These are phyloP conservation scores for Medicago lupulina DNA, from an alignment of 306 rosid species.

Conservation along the genomic window DNA sequence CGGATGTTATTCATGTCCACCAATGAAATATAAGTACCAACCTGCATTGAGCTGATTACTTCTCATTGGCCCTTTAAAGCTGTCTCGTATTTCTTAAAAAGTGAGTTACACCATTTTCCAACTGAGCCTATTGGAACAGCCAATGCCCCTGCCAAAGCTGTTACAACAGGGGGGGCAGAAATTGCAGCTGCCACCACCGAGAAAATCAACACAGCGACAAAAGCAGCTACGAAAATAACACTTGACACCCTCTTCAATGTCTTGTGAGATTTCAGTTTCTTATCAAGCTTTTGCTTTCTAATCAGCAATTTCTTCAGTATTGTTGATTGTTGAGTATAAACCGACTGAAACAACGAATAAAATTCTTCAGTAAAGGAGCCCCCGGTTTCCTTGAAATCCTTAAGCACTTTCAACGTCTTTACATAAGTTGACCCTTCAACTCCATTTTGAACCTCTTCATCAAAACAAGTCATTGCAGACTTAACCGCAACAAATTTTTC, in stretches of 20 bases:
- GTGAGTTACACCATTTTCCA: constrained; percentile 88
- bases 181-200: constrained; percentile 92
- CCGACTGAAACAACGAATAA: constrained; percentile 57
- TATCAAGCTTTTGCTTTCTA: constrained; percentile 74
- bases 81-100: constrained; percentile 65
- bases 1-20: constrained; percentile 68
- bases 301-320: constrained; percentile 61
- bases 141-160: constrained; percentile 77
- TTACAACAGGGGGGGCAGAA: constrained; percentile 76
- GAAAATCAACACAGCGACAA: constrained; percentile 76
- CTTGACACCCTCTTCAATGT: constrained; percentile 74
- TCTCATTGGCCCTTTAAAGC: constrained; percentile 60
- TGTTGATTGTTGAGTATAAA: constrained; percentile 58
- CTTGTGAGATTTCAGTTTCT: constrained; percentile 69
- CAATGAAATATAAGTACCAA: constrained; percentile 57
- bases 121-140: constrained; percentile 81
- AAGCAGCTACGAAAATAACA: constrained; percentile 72
- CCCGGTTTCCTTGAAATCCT: constrained; percentile 68
- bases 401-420: constrained; percentile 72
- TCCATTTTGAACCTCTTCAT: constrained; percentile 62
- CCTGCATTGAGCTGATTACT: constrained; percentile 64
- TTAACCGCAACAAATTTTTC: constrained; percentile 64
- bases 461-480: constrained; percentile 62
- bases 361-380: constrained; percentile 83
- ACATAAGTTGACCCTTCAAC: constrained; percentile 55